Conservation (phyloP, 2,329 filamentous ascomycete species). For the Paramyrothecium roridum region DNA sequence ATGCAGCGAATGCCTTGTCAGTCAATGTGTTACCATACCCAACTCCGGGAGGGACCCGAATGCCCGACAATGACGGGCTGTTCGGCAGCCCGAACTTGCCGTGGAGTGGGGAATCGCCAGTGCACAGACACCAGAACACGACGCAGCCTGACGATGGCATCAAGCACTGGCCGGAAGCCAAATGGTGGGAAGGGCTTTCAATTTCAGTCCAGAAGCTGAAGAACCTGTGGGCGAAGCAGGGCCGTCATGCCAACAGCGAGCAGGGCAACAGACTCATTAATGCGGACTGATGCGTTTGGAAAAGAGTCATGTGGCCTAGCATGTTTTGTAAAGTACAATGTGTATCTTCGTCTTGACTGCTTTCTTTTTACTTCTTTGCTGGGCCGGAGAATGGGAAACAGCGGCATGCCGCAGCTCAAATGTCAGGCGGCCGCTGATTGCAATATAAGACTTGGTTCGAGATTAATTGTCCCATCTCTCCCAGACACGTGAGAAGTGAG, state of each 20-base stretch:
- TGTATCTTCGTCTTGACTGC: too few relatives aligned
- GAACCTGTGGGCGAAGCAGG: neutral
- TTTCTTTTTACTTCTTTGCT: too few relatives aligned
- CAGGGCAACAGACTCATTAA: neutral
- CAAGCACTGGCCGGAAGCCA: neutral
- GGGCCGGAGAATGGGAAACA: too few relatives aligned
- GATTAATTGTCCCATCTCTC: too few relatives aligned
- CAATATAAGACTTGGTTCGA: too few relatives aligned
- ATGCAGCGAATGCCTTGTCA: neutral
- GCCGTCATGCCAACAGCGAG: neutral
- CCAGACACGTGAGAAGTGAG: too few relatives aligned
- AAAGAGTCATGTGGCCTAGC: neutral
- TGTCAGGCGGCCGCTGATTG: too few relatives aligned
- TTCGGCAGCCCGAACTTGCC: conserved; percentile 29
- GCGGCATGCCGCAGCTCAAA: too few relatives aligned
- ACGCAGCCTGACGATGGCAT: conserved; percentile 17
- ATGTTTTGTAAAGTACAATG: too few relatives aligned
- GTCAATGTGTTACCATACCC: conserved; percentile 7
- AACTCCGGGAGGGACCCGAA: conserved; percentile 11
- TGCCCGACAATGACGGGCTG: conserved; percentile 12
- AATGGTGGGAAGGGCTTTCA: neutral
- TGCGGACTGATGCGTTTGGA: neutral
- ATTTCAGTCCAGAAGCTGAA: neutral
- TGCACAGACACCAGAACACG: conserved; percentile 30
- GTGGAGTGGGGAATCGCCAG: conserved; percentile 31